Evolutionary conservation across 768 basidiomycete genomes (phyloP).

Genomic region (Pilatotrama ljubarskyi): DNA sequence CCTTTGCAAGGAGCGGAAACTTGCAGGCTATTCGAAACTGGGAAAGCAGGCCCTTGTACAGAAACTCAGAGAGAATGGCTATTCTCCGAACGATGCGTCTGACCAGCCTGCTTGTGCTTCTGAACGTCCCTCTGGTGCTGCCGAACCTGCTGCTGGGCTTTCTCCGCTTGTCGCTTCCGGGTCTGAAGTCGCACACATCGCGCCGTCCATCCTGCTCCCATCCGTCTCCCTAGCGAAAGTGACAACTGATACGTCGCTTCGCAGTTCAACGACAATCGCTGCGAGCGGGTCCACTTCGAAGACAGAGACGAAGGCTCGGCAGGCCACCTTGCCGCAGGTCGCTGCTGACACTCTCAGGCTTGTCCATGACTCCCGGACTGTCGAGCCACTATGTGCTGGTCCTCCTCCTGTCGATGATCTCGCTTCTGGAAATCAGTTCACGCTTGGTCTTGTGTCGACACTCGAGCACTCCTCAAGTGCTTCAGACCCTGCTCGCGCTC

Average conservation of each 20-base stretch:
- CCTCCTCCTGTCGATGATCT: too few relatives aligned
- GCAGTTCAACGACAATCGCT: too few relatives aligned
- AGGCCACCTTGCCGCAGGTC: neutral
- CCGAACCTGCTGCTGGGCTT: neutral
- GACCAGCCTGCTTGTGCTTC: neutral
- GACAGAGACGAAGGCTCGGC: neutral
- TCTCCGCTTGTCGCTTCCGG: too few relatives aligned
- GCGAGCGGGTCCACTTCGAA: neutral
- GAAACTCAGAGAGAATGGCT: conserved; percentile 36
- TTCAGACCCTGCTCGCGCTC: too few relatives aligned
- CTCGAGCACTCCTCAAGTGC: too few relatives aligned
- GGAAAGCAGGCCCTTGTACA: conserved; percentile 56
- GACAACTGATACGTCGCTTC: too few relatives aligned
- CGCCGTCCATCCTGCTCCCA: too few relatives aligned
- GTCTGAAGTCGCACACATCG: too few relatives aligned
- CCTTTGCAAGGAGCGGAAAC: conserved; percentile 62
- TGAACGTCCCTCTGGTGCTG: neutral
- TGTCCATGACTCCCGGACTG: neutral
- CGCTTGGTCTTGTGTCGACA: too few relatives aligned
- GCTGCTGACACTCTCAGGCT: neutral
- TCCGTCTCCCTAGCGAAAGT: too few relatives aligned
- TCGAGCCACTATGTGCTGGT: neutral
- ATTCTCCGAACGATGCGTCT: neutral
- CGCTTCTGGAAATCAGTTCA: too few relatives aligned
- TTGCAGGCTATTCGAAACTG: conserved; percentile 70